Evolutionary conservation across 139 green algal genomes (phyloP).

Genomic region (Ulvella scutata): DNA sequence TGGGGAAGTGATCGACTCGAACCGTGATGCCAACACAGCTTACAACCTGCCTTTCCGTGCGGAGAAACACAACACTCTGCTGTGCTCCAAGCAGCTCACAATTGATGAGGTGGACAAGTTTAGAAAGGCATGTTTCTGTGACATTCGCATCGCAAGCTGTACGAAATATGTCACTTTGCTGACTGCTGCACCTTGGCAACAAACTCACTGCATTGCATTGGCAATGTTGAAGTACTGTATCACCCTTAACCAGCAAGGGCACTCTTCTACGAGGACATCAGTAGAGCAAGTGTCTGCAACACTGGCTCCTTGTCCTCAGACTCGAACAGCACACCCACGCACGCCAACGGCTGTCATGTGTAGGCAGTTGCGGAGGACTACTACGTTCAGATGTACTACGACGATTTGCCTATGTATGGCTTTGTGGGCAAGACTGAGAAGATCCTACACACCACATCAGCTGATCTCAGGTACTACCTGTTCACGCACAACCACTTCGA

Average conservation of each 20-base stretch:
- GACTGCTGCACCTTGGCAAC: no score
- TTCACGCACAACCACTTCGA: conserved; percentile 88
- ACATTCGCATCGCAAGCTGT: no score
- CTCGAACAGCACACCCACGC: no score
- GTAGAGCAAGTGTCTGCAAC: conserved; percentile 2
- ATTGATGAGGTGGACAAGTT: conserved; percentile 67
- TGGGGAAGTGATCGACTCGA: conserved; percentile 60
- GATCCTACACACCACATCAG: conserved; percentile 17
- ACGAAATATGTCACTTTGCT: no score
- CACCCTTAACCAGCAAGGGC: background rate
- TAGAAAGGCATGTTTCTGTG: conserved; percentile 27
- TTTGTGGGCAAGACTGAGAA: conserved; percentile 72
- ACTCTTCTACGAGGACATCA: background rate
- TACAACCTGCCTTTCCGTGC: conserved; percentile 73
- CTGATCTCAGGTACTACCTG: conserved; percentile 11
- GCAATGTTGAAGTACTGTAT: background rate
- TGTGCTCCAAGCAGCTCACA: conserved; percentile 60
- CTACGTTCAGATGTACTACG: conserved; percentile 76
- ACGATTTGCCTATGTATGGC: conserved; percentile 91
- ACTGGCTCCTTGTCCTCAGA: no score
- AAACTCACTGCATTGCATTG: no score
- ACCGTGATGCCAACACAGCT: conserved; percentile 60
- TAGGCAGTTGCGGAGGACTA: conserved; percentile 45
- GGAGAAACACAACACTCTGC: conserved; percentile 44
- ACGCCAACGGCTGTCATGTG: background rate